These are phyloP conservation scores for Colletotrichum tamarilloi DNA, from an alignment of 2,329 filamentous ascomycete genomes.

Conservation along the genomic window DNA sequence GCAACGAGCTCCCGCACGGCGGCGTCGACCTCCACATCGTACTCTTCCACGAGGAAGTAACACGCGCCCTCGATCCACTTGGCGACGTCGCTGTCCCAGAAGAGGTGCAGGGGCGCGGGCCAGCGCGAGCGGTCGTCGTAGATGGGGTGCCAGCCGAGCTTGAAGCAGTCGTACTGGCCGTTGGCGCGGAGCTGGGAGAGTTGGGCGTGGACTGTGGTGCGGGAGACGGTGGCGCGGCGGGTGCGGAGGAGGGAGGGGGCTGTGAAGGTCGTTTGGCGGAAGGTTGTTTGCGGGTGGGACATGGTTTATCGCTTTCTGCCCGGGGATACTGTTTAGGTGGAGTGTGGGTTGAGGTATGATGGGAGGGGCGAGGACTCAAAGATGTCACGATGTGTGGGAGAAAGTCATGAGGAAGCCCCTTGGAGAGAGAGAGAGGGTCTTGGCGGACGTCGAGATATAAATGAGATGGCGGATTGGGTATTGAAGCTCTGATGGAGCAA, in stretches of 20 bases:
- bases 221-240: constrained; percentile 46
- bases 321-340: too few species aligned
- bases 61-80: constrained; percentile 74
- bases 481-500: not conserved
- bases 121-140: constrained; percentile 62
- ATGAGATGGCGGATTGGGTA: not conserved
- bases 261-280: constrained; percentile 48
- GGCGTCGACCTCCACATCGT: constrained; percentile 57
- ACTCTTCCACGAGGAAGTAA: constrained; percentile 59
- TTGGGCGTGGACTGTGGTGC: constrained; percentile 59
- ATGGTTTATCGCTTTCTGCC: constrained; percentile 41
- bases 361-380: not conserved
- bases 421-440: not conserved
- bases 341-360: too few species aligned
- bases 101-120: constrained; percentile 68
- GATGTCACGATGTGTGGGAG: not conserved
- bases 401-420: not conserved
- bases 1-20: constrained; percentile 67
- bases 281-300: constrained; percentile 49
- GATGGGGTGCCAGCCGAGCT: constrained; percentile 64
- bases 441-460: not conserved
- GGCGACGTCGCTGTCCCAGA: constrained; percentile 66
- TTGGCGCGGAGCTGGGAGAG: constrained; percentile 63
- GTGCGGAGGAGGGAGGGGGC: constrained; percentile 48
- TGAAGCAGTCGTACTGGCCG: constrained; percentile 68